phyloP scores from a whole-genome alignment of 345 rosid genomes.

The Pelargonium nanum region DNA sequence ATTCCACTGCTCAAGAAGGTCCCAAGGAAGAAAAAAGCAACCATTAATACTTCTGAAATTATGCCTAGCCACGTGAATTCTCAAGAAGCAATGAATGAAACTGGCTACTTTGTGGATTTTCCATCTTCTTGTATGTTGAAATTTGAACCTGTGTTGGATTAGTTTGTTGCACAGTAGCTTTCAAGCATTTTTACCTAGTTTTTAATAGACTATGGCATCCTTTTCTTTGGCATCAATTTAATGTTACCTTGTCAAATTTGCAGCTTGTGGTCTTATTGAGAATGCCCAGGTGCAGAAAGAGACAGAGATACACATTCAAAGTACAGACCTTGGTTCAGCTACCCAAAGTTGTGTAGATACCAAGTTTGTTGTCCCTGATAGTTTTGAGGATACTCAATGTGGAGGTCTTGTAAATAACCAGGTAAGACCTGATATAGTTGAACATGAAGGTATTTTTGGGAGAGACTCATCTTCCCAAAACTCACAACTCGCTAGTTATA shows the following conservation, averaged over 20 bases:
- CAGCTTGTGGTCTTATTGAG: constrained; percentile 19
- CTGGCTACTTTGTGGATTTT: constrained; percentile 15
- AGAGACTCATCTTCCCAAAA: constrained; percentile 9
- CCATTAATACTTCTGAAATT: constrained; percentile 13
- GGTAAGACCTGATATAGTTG: constrained; percentile 9
- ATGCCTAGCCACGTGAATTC: constrained; percentile 13
- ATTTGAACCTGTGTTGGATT: neutral
- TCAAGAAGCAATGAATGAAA: constrained; percentile 19
- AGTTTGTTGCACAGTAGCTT: constrained; percentile 2
- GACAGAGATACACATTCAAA: constrained; percentile 14
- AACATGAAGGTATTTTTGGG: constrained; percentile 19
- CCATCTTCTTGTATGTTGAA: constrained; percentile 24
- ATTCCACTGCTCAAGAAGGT: constrained; percentile 56
- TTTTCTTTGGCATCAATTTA: neutral
- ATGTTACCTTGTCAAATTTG: constrained; percentile 15
- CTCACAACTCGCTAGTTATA: constrained; percentile 8
- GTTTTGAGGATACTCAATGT: constrained; percentile 35
- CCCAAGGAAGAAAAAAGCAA: constrained; percentile 33
- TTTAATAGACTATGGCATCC: neutral
- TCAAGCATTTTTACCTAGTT: neutral
- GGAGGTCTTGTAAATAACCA: constrained; percentile 15
- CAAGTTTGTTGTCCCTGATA: constrained; percentile 30
- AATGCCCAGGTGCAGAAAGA: constrained; percentile 16
- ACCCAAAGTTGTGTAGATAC: constrained; percentile 20
- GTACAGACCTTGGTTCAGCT: constrained; percentile 16